Conservation (phyloP, 805 yeast species). For the Metschnikowia noctiluminum region DNA sequence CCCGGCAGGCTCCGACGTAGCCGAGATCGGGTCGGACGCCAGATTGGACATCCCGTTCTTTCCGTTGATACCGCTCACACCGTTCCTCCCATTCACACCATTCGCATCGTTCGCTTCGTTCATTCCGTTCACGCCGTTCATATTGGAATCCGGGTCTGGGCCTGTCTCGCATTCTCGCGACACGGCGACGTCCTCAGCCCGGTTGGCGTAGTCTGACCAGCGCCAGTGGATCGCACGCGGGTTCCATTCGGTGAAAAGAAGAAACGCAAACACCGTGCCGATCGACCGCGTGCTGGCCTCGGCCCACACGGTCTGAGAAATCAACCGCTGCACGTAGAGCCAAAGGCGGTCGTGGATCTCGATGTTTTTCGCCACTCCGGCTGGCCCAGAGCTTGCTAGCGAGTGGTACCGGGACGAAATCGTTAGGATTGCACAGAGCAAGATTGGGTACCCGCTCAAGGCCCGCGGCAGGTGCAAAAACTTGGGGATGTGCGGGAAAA, state of each 20-base stretch:
- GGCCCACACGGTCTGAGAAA: conserved; percentile 90
- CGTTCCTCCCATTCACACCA: background rate
- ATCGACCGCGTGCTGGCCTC: conserved; percentile 84
- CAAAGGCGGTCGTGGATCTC: conserved; percentile 77
- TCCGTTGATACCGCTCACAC: background rate
- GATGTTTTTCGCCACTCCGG: conserved; percentile 42
- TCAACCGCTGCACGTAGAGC: conserved; percentile 77
- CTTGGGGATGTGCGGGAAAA: conserved; percentile 80
- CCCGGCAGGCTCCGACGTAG: conserved; percentile 53
- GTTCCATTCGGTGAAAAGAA: conserved; percentile 91
- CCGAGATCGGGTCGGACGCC: conserved; percentile 2
- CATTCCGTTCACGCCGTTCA: background rate
- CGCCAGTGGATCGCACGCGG: conserved; percentile 92
- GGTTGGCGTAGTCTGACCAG: conserved; percentile 79
- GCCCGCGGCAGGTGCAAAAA: conserved; percentile 64
- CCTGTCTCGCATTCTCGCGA: background rate
- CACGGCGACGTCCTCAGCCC: conserved; percentile 39
- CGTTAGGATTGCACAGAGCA: conserved; percentile 77
- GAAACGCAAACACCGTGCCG: conserved; percentile 81
- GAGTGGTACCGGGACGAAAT: conserved; percentile 76
- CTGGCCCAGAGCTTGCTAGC: conserved; percentile 35
- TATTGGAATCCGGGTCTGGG: background rate
- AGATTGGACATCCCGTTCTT: background rate
- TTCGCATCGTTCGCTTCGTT: background rate
- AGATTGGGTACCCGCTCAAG: conserved; percentile 74